phyloP scores from a whole-genome alignment of 2,329 filamentous ascomycete species.

The Cladosporium austrohemisphaericum region DNA sequence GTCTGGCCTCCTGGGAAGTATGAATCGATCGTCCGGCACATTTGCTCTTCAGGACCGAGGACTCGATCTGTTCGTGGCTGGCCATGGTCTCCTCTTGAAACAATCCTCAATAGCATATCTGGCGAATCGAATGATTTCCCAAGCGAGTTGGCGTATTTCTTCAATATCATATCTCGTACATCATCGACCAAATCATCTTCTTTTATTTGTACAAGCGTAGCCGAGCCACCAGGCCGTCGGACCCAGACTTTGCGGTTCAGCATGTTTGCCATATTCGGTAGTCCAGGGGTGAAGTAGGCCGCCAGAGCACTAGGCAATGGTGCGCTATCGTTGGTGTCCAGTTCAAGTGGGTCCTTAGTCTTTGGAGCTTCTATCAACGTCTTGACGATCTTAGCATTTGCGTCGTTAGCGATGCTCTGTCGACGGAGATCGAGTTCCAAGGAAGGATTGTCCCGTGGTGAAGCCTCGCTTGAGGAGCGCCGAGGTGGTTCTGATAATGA shows the following conservation, averaged over 20 bases:
- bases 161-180: constrained; percentile 84
- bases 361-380: constrained; percentile 51
- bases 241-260: constrained; percentile 87
- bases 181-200: constrained; percentile 94
- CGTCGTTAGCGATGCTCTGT: constrained; percentile 37
- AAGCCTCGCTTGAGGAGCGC: constrained; percentile 11
- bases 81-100: constrained; percentile 51
- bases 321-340: constrained; percentile 30
- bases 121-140: constrained; percentile 86
- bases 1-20: constrained; percentile 84
- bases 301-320: constrained; percentile 24
- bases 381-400: constrained; percentile 46
- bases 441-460: constrained; percentile 1
- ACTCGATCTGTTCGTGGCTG: constrained; percentile 54
- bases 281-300: constrained; percentile 33
- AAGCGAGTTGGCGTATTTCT: constrained; percentile 90
- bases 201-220: constrained; percentile 78
- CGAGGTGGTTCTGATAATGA: not conserved
- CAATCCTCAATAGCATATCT: constrained; percentile 76
- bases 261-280: constrained; percentile 20
- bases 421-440: constrained; percentile 24
- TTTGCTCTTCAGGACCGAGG: constrained; percentile 80
- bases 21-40: constrained; percentile 71
- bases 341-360: constrained; percentile 19
- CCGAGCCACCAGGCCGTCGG: constrained; percentile 76